These are phyloP conservation scores for Eutrema japonicum DNA, from an alignment of 345 rosid species.

Conservation along the genomic window DNA sequence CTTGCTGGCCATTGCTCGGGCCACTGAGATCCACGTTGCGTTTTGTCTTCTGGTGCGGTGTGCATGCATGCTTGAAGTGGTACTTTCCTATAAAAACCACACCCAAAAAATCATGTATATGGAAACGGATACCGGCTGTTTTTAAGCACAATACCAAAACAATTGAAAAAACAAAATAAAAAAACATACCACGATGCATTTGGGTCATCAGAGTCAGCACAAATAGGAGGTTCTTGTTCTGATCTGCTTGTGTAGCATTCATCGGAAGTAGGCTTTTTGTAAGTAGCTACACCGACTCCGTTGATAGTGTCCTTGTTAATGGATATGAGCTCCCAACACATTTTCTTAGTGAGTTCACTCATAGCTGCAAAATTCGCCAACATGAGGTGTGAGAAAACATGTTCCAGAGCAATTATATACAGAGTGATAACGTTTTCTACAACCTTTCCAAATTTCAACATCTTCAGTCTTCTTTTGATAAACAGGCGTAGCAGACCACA, in stretches of 20 bases:
- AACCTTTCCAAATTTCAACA: constrained; percentile 91
- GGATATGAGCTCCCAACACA: constrained; percentile 93
- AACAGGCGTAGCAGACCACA: constrained; percentile 99
- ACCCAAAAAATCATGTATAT: constrained; percentile 14
- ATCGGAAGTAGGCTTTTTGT: constrained; percentile 77
- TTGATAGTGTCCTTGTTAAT: constrained; percentile 71
- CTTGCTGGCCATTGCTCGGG: constrained; percentile 94
- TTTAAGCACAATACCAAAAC: neutral
- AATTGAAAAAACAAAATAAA: neutral
- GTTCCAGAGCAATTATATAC: constrained; percentile 30
- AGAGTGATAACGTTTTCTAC: constrained; percentile 20
- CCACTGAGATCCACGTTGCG: constrained; percentile 88
- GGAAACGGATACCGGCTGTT: neutral
- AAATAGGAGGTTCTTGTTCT: constrained; percentile 72
- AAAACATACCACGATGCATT: constrained; percentile 83
- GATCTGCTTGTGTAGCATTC: constrained; percentile 81
- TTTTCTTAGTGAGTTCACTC: constrained; percentile 69
- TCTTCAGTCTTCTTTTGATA: constrained; percentile 81
- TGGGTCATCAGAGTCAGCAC: constrained; percentile 80
- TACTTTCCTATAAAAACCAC: constrained; percentile 63
- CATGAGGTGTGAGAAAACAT: constrained; percentile 35
- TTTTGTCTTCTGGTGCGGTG: constrained; percentile 60
- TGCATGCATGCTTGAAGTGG: constrained; percentile 94
- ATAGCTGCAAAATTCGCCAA: constrained; percentile 65
- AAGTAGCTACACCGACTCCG: constrained; percentile 77